These are phyloP conservation scores for Artemisia argyi DNA, from an alignment of 129 eudicot genomes.

Conservation along the genomic window DNA sequence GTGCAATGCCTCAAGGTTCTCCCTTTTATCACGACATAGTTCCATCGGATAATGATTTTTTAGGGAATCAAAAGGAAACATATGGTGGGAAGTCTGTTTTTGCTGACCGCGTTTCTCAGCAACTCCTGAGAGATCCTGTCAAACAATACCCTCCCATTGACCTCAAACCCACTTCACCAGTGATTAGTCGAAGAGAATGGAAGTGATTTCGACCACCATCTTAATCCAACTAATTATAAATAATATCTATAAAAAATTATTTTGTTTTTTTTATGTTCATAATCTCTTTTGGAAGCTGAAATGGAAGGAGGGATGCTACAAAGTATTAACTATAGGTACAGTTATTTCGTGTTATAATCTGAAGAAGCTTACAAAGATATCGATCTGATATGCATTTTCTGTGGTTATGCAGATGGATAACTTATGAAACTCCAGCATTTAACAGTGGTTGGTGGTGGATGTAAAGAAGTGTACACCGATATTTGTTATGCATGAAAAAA, in stretches of 20 bases:
- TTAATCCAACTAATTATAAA: slow-evolving; percentile 19
- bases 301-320: slow-evolving; percentile 48
- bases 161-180: slow-evolving; percentile 45
- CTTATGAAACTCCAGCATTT: slow-evolving; percentile 43
- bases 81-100: slow-evolving; percentile 39
- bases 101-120: slow-evolving; percentile 65
- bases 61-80: slow-evolving; percentile 44
- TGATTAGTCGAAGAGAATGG: slow-evolving; percentile 32
- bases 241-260: slow-evolving; percentile 25
- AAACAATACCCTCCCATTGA: slow-evolving; percentile 46
- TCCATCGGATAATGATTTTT: slow-evolving; percentile 46
- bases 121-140: slow-evolving; percentile 50
- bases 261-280: slow-evolving; percentile 19
- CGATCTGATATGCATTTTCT: neutral
- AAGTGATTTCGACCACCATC: slow-evolving; percentile 17
- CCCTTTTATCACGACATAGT: slow-evolving; percentile 42
- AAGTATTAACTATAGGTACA: slow-evolving; percentile 27
- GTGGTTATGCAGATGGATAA: slow-evolving; percentile 33
- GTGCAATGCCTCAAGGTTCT: slow-evolving; percentile 44
- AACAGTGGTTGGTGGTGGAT: slow-evolving; percentile 16
- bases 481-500: slow-evolving; percentile 20
- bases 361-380: slow-evolving; percentile 14
- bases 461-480: slow-evolving; percentile 35
- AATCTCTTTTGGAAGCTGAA: slow-evolving; percentile 31
- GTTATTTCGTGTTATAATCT: slow-evolving; percentile 1